phyloP scores from a whole-genome alignment of 2,329 filamentous ascomycete species.

The Colletotrichum zoysiae region DNA sequence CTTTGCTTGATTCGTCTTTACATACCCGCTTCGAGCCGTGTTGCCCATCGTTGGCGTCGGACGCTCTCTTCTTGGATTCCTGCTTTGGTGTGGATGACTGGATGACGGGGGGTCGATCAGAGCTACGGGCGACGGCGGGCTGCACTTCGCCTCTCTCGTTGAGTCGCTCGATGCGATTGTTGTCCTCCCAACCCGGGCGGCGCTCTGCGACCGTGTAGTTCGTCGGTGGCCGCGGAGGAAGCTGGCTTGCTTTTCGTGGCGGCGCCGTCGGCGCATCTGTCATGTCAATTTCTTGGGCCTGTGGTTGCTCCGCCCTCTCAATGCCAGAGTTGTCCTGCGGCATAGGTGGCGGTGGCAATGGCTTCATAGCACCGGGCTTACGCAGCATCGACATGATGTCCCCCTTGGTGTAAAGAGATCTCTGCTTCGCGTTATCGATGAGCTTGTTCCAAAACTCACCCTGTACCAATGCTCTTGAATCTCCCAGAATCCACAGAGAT shows the following conservation, averaged over 20 bases:
- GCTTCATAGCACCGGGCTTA: slow-evolving; percentile 53
- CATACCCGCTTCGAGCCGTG: slow-evolving; percentile 58
- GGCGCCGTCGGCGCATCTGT: slow-evolving; percentile 24
- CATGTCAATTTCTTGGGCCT: slow-evolving; percentile 39
- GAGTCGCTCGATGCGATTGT: slow-evolving; percentile 45
- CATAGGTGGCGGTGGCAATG: slow-evolving; percentile 44
- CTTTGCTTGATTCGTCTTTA: slow-evolving; percentile 38
- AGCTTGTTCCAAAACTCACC: slow-evolving; percentile 93
- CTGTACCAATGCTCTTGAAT: slow-evolving; percentile 86
- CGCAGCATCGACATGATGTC: slow-evolving; percentile 65
- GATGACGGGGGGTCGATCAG: slow-evolving; percentile 52
- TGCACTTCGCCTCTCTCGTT: slow-evolving; percentile 48
- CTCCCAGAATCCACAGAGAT: slow-evolving; percentile 95
- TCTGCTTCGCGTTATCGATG: slow-evolving; percentile 81
- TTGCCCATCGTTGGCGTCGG: slow-evolving; percentile 53
- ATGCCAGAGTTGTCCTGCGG: slow-evolving; percentile 39
- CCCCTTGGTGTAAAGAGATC: slow-evolving; percentile 82
- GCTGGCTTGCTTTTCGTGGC: slow-evolving; percentile 1
- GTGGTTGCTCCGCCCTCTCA: slow-evolving; percentile 14
- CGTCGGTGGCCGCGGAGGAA: slow-evolving; percentile 14
- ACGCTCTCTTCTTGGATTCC: slow-evolving; percentile 57
- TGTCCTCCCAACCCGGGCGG: slow-evolving; percentile 22
- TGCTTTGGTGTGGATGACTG: slow-evolving; percentile 50
- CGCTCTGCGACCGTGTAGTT: slow-evolving; percentile 17
- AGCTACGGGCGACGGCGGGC: slow-evolving; percentile 28